These are phyloP conservation scores for Quercus phellos DNA, from an alignment of 331 rosid genomes.

Conservation along the genomic window DNA sequence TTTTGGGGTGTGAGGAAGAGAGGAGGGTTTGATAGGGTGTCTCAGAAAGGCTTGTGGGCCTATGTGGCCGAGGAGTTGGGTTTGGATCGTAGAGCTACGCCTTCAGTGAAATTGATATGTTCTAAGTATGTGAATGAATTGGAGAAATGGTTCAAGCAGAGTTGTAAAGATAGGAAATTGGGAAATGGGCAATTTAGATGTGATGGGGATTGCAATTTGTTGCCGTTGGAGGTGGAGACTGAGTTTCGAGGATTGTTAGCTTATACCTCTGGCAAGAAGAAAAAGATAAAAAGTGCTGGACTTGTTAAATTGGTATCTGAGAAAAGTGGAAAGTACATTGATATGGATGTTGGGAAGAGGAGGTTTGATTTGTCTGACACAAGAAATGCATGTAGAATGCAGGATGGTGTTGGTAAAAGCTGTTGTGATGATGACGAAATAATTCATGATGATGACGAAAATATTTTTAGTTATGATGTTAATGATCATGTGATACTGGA, in stretches of 20 bases:
- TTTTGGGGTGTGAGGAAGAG: slow-evolving; percentile 51
- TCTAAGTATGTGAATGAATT: slow-evolving; percentile 61
- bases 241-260: slow-evolving; percentile 44
- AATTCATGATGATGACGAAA: slow-evolving; percentile 18
- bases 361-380: slow-evolving; percentile 21
- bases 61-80: slow-evolving; percentile 48
- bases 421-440: background rate
- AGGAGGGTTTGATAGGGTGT: slow-evolving; percentile 65
- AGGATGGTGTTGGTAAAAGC: slow-evolving; percentile 15
- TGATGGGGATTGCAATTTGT: slow-evolving; percentile 22
- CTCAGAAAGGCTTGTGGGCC: slow-evolving; percentile 57
- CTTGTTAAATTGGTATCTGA: slow-evolving; percentile 26
- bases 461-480: background rate
- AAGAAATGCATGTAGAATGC: slow-evolving; percentile 14
- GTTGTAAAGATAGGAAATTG: slow-evolving; percentile 28
- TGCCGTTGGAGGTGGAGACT: slow-evolving; percentile 43
- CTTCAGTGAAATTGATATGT: slow-evolving; percentile 54
- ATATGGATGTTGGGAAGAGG: slow-evolving; percentile 22
- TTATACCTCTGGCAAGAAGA: slow-evolving; percentile 19
- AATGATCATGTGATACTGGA: slow-evolving; percentile 13
- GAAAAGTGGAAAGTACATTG: slow-evolving; percentile 24
- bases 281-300: slow-evolving; percentile 25
- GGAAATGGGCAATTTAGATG: slow-evolving; percentile 33
- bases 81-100: slow-evolving; percentile 32
- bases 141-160: slow-evolving; percentile 54